Conservation (phyloP, 306 rosid species). For the Glycyrrhiza uralensis region DNA sequence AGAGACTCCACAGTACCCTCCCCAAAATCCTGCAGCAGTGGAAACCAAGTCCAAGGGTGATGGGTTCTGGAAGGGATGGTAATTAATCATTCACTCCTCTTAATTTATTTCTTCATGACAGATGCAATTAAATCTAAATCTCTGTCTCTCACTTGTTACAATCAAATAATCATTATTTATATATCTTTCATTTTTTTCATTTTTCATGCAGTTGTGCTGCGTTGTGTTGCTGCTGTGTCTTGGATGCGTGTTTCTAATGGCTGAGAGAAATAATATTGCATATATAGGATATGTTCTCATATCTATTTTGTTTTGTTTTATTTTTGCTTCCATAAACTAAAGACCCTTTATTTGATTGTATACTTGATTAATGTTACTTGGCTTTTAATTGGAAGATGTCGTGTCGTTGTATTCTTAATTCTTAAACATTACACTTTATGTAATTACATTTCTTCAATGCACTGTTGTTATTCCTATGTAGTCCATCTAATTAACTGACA, state of each 20-base stretch:
- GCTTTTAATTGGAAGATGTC: background rate
- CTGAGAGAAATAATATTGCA: background rate
- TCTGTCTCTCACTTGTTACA: background rate
- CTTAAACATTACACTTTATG: background rate
- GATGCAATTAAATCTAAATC: background rate
- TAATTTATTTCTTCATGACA: background rate
- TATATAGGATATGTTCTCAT: background rate
- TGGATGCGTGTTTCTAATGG: constrained; percentile 70
- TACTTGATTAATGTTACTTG: background rate
- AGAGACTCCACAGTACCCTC: constrained; percentile 33
- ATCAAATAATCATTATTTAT: background rate
- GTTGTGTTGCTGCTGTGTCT: constrained; percentile 66
- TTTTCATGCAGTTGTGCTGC: constrained; percentile 64
- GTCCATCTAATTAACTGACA: too few relatives aligned
- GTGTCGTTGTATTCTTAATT: background rate
- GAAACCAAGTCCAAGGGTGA: constrained; percentile 72
- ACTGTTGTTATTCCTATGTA: too few relatives aligned
- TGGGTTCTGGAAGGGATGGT: constrained; percentile 92
- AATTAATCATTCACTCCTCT: background rate
- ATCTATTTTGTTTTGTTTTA: background rate
- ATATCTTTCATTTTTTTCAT: background rate
- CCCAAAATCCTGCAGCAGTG: constrained; percentile 21
- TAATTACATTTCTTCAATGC: background rate
- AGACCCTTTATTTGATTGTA: background rate
- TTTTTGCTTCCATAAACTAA: background rate